Evolutionary conservation across 805 yeast species (phyloP).

Genomic region (Suhomyces faveliae): DNA sequence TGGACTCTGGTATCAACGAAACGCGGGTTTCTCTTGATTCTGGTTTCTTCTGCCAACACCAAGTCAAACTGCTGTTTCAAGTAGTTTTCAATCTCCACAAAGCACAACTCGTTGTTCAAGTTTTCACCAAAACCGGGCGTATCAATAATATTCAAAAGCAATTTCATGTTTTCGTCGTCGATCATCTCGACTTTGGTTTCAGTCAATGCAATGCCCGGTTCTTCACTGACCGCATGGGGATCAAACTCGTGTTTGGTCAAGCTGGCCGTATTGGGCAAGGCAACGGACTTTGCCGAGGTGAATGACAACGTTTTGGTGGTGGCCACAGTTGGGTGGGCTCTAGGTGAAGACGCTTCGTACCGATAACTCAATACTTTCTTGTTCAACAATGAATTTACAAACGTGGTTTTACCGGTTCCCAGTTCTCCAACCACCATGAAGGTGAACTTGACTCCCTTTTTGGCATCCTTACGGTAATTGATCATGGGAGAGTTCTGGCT

Average conservation of each 20-base stretch:
- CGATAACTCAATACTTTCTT: slow-evolving; percentile 61
- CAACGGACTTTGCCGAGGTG: slow-evolving; percentile 56
- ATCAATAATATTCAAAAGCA: slow-evolving; percentile 59
- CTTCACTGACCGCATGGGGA: slow-evolving; percentile 57
- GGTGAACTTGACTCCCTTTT: slow-evolving; percentile 72
- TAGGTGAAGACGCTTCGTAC: slow-evolving; percentile 35
- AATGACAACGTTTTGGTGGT: slow-evolving; percentile 55
- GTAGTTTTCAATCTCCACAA: slow-evolving; percentile 61
- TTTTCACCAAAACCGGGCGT: slow-evolving; percentile 81
- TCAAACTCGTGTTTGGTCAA: slow-evolving; percentile 58
- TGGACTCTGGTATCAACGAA: slow-evolving; percentile 78
- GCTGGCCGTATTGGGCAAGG: slow-evolving; percentile 52
- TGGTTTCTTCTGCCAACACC: slow-evolving; percentile 81
- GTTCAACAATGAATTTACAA: slow-evolving; percentile 65
- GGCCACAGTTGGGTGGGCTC: slow-evolving; percentile 15
- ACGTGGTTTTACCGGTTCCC: slow-evolving; percentile 79
- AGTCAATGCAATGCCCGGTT: slow-evolving; percentile 75
- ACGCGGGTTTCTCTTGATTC: slow-evolving; percentile 82
- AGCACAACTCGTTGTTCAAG: slow-evolving; percentile 67
- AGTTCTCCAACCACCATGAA: slow-evolving; percentile 70
- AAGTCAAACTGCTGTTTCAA: slow-evolving; percentile 75
- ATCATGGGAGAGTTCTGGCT: slow-evolving; percentile 40
- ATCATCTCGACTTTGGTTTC: slow-evolving; percentile 60
- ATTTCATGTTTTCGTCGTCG: slow-evolving; percentile 56
- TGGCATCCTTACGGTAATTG: slow-evolving; percentile 62